Conservation (phyloP, 371 early-diverging fungal genomes). For the Zychaea mexicana region DNA sequence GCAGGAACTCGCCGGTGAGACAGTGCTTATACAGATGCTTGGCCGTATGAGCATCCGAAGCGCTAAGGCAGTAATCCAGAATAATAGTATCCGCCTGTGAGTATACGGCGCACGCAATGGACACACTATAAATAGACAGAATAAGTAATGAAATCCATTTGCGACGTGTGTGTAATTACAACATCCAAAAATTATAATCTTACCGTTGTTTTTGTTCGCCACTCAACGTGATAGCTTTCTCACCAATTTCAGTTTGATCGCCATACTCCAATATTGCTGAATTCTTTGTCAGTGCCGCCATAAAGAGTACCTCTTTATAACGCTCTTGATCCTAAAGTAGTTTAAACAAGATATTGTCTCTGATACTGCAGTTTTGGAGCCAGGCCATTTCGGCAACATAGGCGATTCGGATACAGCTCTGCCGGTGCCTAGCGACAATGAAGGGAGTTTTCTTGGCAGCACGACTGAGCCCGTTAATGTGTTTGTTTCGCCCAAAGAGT, state of each 20-base stretch:
- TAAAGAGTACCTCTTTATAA: slow-evolving; percentile 64
- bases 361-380: slow-evolving; percentile 80
- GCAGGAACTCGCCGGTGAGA: slow-evolving; percentile 65
- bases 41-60: slow-evolving; percentile 88
- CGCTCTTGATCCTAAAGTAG: slow-evolving; percentile 64
- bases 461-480: slow-evolving; percentile 44
- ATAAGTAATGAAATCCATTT: too few species aligned
- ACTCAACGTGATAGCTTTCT: slow-evolving; percentile 84
- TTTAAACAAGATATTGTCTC: slow-evolving; percentile 86
- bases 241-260: slow-evolving; percentile 90
- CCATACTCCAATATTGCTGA: slow-evolving; percentile 80
- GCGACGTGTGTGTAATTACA: too few species aligned
- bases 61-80: slow-evolving; percentile 81
- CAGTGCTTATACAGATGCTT: slow-evolving; percentile 75
- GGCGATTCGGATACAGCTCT: slow-evolving; percentile 59
- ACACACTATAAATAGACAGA: slow-evolving; percentile 36
- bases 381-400: slow-evolving; percentile 84
- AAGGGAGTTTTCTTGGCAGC: slow-evolving; percentile 41
- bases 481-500: slow-evolving; percentile 63
- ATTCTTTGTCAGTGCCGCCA: slow-evolving; percentile 79
- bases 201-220: slow-evolving; percentile 87
- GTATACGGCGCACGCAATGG: slow-evolving; percentile 82
- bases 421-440: slow-evolving; percentile 17
- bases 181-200: slow-evolving; percentile 10
- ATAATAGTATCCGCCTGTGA: slow-evolving; percentile 68